phyloP scores from a whole-genome alignment of 2,329 filamentous ascomycete species.

The Xylaria sp. region DNA sequence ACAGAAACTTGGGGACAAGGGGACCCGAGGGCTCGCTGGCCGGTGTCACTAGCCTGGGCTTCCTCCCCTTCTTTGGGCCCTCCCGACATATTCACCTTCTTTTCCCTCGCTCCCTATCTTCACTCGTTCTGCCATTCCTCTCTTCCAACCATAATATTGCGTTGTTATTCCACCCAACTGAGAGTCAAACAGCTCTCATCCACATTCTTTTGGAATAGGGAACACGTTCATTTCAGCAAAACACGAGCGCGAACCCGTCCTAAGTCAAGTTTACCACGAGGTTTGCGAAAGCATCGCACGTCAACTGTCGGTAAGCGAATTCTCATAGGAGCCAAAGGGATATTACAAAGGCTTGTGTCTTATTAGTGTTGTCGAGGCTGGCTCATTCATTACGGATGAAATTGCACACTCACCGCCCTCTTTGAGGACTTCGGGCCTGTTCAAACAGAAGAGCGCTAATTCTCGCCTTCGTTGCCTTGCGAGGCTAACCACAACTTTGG shows the following conservation, averaged over 20 bases:
- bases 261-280: neutral
- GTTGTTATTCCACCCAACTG: conserved; percentile 62
- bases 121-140: conserved; percentile 40
- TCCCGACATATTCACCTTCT: conserved; percentile 27
- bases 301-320: conserved; percentile 25
- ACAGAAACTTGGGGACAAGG: neutral
- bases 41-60: conserved; percentile 12
- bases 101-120: conserved; percentile 34
- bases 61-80: conserved; percentile 23
- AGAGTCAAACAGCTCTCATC: conserved; percentile 62
- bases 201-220: conserved; percentile 64
- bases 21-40: conserved; percentile 28
- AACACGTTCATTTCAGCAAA: conserved; percentile 43
- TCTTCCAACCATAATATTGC: conserved; percentile 44
- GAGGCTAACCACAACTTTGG: conserved; percentile 16
- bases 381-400: conserved; percentile 3
- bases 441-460: neutral
- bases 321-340: neutral
- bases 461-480: neutral
- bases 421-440: neutral
- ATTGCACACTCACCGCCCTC: conserved; percentile 5
- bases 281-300: conserved; percentile 4
- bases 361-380: conserved; percentile 4
- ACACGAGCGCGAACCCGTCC: conserved; percentile 17
- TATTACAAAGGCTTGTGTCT: neutral